Evolutionary conservation across 176 grass and related monocot species (phyloP), one percentile per base, ranked within the genome.

Genomic region (Metroxylon sagu): DNA sequence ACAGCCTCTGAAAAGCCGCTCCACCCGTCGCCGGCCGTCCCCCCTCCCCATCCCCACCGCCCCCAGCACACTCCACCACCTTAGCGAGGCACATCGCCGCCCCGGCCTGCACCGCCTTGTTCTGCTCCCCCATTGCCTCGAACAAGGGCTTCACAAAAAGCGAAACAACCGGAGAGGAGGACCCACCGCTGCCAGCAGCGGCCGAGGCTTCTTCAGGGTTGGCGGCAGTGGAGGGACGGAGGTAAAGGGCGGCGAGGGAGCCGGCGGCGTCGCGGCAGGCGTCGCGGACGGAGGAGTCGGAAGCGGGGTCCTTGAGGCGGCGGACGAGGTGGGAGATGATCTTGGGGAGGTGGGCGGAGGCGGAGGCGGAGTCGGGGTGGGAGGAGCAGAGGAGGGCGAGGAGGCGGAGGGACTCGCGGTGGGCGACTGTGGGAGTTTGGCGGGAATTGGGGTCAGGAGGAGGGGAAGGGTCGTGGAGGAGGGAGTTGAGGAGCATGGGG

Each of bases 41-140:
- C 25, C 18, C 50, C 55, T 27, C 16, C 56, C 76, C 16, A 71
- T 82, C 18, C 57, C 56, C 2, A 57, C 73, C 27, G 77, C 70
- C 16, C 84, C 88, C 0, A 27, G 82, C 75, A 18, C 84, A 86
- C 67, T 98, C 93, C 26, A 92, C 84, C 21, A 80, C 80, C 52
- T 92, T 98, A 1, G 88, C 88, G 17, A 98, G 68, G 72, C 84
- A 98, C 60, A 81, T 64, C 0, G 93, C 88, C 1, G 93, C 93
- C 56, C 93, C 93, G 4, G 62, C 85, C 79, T 98, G 93, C 64
- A 83, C 88, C 2, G 67, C 68, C 79, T 98, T 98, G 70, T 76
- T 98, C 67, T 91, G 88, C 64, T 98, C 88, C 39, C 82, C 85
- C 87, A 92, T 92, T 4, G 80, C 79, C 76, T 98, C 93, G 67